A percentile compares a stretch with the other conserved stretches of the same genome.
Evolutionary conservation across 257 asterid genomes (phyloP).

Genomic region (Forsythia viridissima): DNA sequence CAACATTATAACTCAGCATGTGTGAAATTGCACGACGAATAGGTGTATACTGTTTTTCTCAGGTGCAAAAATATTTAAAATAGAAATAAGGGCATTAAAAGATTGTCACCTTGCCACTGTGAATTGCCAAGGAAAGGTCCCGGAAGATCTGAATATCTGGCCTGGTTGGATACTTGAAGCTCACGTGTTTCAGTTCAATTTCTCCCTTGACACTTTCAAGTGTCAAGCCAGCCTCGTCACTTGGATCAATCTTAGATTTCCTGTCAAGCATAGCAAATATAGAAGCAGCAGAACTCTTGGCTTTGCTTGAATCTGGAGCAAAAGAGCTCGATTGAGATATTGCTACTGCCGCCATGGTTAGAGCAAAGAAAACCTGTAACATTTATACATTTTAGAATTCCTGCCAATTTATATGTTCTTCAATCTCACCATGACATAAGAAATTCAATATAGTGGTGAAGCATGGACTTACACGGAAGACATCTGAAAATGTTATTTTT

Average conservation of each 20-base stretch:
- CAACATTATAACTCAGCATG: neutral
- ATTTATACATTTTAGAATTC: neutral
- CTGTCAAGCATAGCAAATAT: slow-evolving; percentile 73
- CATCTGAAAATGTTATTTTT: slow-evolving; percentile 64
- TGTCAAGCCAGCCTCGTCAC: slow-evolving; percentile 70
- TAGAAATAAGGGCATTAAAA: neutral
- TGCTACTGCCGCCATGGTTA: slow-evolving; percentile 82
- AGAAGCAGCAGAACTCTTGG: slow-evolving; percentile 80
- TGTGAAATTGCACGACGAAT: neutral
- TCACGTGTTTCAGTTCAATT: slow-evolving; percentile 64
- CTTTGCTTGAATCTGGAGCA: slow-evolving; percentile 82
- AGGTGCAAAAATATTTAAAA: neutral
- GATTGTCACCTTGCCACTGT: slow-evolving; percentile 69
- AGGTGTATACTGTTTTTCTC: neutral
- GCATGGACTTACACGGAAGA: slow-evolving; percentile 66
- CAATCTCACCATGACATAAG: neutral
- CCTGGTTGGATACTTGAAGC: slow-evolving; percentile 85
- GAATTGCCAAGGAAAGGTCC: slow-evolving; percentile 63
- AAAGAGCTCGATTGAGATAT: slow-evolving; percentile 81
- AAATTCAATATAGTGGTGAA: neutral
- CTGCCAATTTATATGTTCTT: neutral
- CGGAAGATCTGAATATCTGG: slow-evolving; percentile 70
- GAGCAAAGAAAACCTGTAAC: slow-evolving; percentile 84
- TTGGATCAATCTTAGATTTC: slow-evolving; percentile 70
- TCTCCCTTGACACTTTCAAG: slow-evolving; percentile 69